phyloP scores from a whole-genome alignment of 257 asterid species.

The Penstemon eatonii region DNA sequence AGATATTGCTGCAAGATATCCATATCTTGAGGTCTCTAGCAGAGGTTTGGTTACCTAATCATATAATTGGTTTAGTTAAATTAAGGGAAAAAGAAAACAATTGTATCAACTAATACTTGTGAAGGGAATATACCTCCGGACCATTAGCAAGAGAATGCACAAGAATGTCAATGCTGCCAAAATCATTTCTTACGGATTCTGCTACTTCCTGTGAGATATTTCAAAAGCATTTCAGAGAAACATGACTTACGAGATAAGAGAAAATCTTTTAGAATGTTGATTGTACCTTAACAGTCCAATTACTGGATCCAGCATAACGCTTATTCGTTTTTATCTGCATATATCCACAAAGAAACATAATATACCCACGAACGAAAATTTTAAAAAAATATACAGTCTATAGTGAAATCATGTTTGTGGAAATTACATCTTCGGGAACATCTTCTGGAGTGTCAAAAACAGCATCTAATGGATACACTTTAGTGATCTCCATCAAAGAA shows the following conservation, averaged over 20 bases:
- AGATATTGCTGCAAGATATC: conserved; percentile 92
- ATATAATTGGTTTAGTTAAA: conserved; percentile 23
- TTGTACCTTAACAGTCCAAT: conserved; percentile 80
- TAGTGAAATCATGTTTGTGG: background rate
- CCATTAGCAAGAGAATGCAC: conserved; percentile 94
- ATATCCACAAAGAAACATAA: conserved; percentile 15
- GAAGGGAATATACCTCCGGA: conserved; percentile 61
- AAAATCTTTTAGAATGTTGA: too few relatives aligned
- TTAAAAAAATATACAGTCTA: background rate
- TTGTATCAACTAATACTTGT: background rate
- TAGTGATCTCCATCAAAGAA: conserved; percentile 82
- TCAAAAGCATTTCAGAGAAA: conserved; percentile 10
- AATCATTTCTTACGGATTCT: conserved; percentile 74
- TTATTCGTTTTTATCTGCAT: conserved; percentile 77
- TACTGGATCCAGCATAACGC: conserved; percentile 84
- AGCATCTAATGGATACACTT: conserved; percentile 83
- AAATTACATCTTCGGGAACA: conserved; percentile 85
- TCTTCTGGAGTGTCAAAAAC: conserved; percentile 73
- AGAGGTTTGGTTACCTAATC: conserved; percentile 78
- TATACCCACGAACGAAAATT: background rate
- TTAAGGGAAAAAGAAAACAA: background rate
- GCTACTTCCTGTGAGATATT: conserved; percentile 69
- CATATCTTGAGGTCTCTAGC: conserved; percentile 82
- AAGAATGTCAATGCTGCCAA: conserved; percentile 83
- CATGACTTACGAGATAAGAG: too few relatives aligned